Evolutionary conservation across 2,329 filamentous ascomycete genomes (phyloP).

Genomic region (Aspergillus pseudonomiae): DNA sequence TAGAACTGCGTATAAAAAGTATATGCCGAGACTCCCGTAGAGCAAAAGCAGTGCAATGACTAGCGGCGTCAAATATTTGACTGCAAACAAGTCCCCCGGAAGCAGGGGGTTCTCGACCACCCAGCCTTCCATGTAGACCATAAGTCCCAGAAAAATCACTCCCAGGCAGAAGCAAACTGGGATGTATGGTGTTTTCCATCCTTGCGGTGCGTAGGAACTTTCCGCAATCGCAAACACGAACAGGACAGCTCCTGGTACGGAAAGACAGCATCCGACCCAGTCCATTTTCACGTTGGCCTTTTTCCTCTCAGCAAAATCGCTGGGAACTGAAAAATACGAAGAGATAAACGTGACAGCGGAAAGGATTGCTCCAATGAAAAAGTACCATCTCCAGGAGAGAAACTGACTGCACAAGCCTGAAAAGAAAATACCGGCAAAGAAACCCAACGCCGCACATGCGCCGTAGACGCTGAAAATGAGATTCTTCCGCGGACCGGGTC

Average conservation of each 20-base stretch:
- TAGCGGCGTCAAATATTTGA: slow-evolving; percentile 69
- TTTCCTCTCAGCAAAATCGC: slow-evolving; percentile 39
- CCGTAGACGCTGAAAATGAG: slow-evolving; percentile 65
- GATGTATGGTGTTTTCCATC: slow-evolving; percentile 76
- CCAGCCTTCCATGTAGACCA: slow-evolving; percentile 74
- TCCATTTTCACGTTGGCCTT: slow-evolving; percentile 62
- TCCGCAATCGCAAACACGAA: slow-evolving; percentile 77
- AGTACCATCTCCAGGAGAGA: slow-evolving; percentile 67
- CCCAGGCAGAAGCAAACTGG: slow-evolving; percentile 67
- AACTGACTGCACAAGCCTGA: slow-evolving; percentile 62
- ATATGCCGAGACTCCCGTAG: slow-evolving; percentile 71
- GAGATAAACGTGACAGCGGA: slow-evolving; percentile 49
- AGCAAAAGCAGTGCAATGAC: slow-evolving; percentile 64
- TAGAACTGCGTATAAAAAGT: slow-evolving; percentile 69
- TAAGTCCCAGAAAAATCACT: slow-evolving; percentile 58
- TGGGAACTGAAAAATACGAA: slow-evolving; percentile 53
- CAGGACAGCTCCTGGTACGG: slow-evolving; percentile 67
- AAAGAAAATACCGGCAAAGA: slow-evolving; percentile 64
- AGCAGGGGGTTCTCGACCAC: slow-evolving; percentile 69
- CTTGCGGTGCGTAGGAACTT: slow-evolving; percentile 66
- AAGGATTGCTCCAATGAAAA: slow-evolving; percentile 65
- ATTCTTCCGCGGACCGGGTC: slow-evolving; percentile 71
- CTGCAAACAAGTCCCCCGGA: slow-evolving; percentile 69
- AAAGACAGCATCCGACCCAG: slow-evolving; percentile 64
- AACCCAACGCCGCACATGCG: slow-evolving; percentile 53